phyloP scores from a whole-genome alignment of 176 grass and related monocot species.

The Saccharum spontaneum region DNA sequence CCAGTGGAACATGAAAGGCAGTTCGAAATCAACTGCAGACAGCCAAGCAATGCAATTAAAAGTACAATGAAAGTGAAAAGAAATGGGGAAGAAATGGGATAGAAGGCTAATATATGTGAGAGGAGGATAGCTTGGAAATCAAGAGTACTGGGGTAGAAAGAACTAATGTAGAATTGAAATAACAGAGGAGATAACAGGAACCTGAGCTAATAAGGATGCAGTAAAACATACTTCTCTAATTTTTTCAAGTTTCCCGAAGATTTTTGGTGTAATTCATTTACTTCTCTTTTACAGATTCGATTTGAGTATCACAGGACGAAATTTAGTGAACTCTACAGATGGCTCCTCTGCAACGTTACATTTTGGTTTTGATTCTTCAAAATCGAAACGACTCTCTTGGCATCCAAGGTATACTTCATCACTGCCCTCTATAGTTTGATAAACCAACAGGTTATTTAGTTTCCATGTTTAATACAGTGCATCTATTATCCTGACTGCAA shows the following conservation, averaged over 20 bases:
- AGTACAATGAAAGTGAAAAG: background rate
- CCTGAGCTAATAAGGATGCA: background rate
- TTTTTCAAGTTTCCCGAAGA: background rate
- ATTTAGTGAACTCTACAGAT: background rate
- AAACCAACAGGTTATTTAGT: background rate
- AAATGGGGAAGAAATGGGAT: background rate
- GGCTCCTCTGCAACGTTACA: constrained; percentile 14
- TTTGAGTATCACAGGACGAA: constrained; percentile 6
- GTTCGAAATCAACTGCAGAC: background rate
- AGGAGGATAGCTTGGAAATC: background rate
- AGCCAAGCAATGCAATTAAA: background rate
- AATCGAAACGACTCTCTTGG: constrained; percentile 68
- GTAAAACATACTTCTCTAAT: background rate
- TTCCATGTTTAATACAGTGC: constrained; percentile 12
- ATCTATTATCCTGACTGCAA: background rate
- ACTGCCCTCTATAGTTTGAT: background rate
- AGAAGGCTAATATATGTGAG: background rate
- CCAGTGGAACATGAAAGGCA: background rate
- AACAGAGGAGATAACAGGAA: background rate
- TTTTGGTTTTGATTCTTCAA: constrained; percentile 63
- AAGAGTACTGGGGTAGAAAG: background rate
- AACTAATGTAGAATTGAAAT: background rate
- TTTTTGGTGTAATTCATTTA: background rate
- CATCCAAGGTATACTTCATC: constrained; percentile 60
- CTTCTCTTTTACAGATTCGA: constrained; percentile 28